Base-by-base conservation (phyloP, 148 eudicot species). In the Silene conica region DNA sequence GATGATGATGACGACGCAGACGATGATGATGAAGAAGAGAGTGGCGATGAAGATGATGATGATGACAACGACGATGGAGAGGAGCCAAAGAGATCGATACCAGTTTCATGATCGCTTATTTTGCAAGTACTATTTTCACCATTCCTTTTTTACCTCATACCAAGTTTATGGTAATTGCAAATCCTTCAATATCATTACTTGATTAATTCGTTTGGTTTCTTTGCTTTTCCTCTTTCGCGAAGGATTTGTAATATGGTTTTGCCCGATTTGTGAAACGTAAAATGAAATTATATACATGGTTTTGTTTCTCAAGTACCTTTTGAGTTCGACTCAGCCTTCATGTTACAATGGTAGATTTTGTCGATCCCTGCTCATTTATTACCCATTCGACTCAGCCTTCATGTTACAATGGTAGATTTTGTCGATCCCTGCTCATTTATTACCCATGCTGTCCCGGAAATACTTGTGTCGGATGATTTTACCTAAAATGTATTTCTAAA, bases 1-100 rank as follows among this genome's bases (percentile, higher is more conserved):
- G 88, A 92, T 0, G 92, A 89, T 0, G 97, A 92, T 0, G 96
- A 92, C 0, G 96, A 92, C 0, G 92, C 88, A 0, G 91, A 83
- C 0, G 96, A 87, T 0, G 88, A 88, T 0, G 92, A 88, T 0
- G 86, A 81, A 0, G 87, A 73, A 31, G 34, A 31, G 34, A 31
- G 34, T 0, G 96, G 71, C 0, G 80, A 63, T 2, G 70, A 70
- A 3, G 76, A 67, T 3, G 71, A 63, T 13, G 80, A 73, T 3
- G 70, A 63, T 15, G 43, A 31, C 10, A 20, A 63, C 8, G 80
- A 79, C 3, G 87, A 85, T 14, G 87, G 80, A 45, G 86, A 78
- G 61, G 84, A 73, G 68, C 73, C 56, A 67, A 87, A 83, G 76
- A 77, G 69, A 80, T 64, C 23, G 21, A 28, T 59, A 14, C 63